Base-by-base conservation (phyloP, 805 yeast genomes). In the Teunomyces funiuensis region DNA sequence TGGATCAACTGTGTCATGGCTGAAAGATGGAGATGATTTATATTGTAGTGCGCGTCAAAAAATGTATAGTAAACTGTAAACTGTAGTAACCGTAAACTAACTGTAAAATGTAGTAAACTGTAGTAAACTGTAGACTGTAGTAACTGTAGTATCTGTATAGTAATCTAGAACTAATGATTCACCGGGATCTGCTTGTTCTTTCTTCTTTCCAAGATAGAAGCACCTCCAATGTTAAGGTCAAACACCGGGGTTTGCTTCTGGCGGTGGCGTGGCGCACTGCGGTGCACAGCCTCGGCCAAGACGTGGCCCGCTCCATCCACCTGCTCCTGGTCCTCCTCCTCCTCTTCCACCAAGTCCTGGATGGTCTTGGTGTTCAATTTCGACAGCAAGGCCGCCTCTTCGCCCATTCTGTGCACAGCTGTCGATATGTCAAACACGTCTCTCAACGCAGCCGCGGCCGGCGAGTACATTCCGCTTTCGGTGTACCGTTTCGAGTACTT, bases 391-490 rank as follows among this genome's bases (percentile, higher is more conserved):
- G 76, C 72, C 6, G 73, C 70, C 51, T 84, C 90, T 56, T 82
- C 86, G 39, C 84, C 88, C 67, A 77, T 75, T 53, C 96, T 80
- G 57, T 87, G 91, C 13, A 88, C 88, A 5, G 95, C 95, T 38
- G 88, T 84, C 20, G 89, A 82, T 6, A 88, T 80, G 54, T 88
- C 95, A 60, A 88, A 88, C 9, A 90, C 95, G 53, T 88, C 96
- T 50, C 87, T 80, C 63, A 88, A 74, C 0, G 88, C 88, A 37
- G 82, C 84, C 1, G 89, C 88, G 2, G 87, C 88, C 4, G 89
- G 89, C 2, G 84, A 77, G 54, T 77, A 80, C 43, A 74, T 41
- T 3, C 65, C 71, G 23, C 53, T 49, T 40, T 55, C 54, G 30
- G 37, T 44, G 42, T 41, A 58, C 43, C 55, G 60, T 52, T 61